Evolutionary conservation across 192 early-diverging fungal genomes (phyloP).

Genomic region (Irineochytrium annulatum): DNA sequence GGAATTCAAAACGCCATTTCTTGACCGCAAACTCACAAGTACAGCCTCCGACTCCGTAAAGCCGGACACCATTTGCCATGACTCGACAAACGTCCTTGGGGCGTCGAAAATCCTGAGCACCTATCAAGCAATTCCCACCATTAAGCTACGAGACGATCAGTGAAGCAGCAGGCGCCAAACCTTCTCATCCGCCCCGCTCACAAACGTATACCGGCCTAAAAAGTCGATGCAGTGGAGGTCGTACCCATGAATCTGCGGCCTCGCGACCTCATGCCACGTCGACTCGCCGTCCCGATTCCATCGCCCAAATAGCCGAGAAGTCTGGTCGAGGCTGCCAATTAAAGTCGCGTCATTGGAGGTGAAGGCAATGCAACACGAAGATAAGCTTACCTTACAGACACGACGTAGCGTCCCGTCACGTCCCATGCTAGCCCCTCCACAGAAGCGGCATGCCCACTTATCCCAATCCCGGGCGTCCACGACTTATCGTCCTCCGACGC

Average conservation of each 20-base stretch:
- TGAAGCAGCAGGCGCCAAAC: slow-evolving; percentile 22
- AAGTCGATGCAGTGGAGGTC: slow-evolving; percentile 85
- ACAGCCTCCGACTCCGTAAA: slow-evolving; percentile 33
- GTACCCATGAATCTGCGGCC: slow-evolving; percentile 97
- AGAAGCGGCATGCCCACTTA: slow-evolving; percentile 76
- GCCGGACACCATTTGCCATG: slow-evolving; percentile 51
- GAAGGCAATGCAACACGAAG: background rate
- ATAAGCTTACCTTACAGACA: slow-evolving; percentile 61
- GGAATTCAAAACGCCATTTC: slow-evolving; percentile 7
- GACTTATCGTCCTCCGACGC: slow-evolving; percentile 9
- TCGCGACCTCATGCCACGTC: slow-evolving; percentile 87
- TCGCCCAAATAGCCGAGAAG: slow-evolving; percentile 74
- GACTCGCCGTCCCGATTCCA: slow-evolving; percentile 47
- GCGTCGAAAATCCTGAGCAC: slow-evolving; percentile 86
- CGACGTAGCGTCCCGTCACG: slow-evolving; percentile 63
- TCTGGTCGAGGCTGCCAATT: slow-evolving; percentile 75
- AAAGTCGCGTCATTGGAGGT: slow-evolving; percentile 4
- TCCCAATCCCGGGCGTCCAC: slow-evolving; percentile 70
- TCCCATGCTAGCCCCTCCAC: slow-evolving; percentile 85
- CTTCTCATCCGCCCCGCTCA: slow-evolving; percentile 93
- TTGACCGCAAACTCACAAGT: slow-evolving; percentile 14
- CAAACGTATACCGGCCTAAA: slow-evolving; percentile 65
- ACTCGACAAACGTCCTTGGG: slow-evolving; percentile 69
- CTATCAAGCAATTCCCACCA: slow-evolving; percentile 15
- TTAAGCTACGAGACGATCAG: background rate